phyloP scores from a whole-genome alignment of 768 basidiomycete species.

The Suillus clintonianus region DNA sequence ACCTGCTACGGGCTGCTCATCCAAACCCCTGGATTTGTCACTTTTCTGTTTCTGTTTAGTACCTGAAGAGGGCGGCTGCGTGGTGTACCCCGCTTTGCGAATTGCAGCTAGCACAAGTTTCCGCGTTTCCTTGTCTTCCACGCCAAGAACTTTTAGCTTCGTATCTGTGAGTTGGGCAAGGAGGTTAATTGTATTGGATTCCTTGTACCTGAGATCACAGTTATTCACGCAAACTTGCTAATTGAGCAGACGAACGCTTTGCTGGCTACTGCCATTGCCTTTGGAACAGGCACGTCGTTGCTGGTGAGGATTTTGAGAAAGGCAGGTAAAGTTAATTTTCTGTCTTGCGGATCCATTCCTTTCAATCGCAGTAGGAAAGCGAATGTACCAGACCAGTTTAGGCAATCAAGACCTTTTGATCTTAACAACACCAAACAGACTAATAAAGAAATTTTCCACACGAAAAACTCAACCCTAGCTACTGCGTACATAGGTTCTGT shows the following conservation, averaged over 20 bases:
- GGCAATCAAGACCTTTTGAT: conserved; percentile 37
- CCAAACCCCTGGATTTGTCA: neutral
- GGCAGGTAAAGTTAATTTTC: conserved; percentile 59
- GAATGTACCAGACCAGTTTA: too few relatives aligned
- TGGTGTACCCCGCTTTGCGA: conserved; percentile 62
- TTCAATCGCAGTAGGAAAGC: too few relatives aligned
- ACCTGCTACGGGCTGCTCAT: conserved; percentile 4
- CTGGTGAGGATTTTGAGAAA: conserved; percentile 68
- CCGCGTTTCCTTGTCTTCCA: conserved; percentile 67
- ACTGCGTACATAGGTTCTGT: neutral
- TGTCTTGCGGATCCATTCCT: conserved; percentile 16
- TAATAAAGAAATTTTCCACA: neutral
- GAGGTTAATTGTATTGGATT: conserved; percentile 59
- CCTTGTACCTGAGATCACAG: conserved; percentile 61
- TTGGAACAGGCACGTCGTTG: conserved; percentile 55
- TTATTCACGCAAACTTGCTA: conserved; percentile 10
- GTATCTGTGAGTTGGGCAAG: conserved; percentile 60
- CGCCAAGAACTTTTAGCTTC: conserved; percentile 57
- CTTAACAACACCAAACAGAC: conserved; percentile 12
- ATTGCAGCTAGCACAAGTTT: conserved; percentile 60
- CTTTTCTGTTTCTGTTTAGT: conserved; percentile 6
- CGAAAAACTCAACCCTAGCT: neutral
- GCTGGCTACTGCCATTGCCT: conserved; percentile 69
- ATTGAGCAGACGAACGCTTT: conserved; percentile 55
- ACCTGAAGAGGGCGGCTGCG: conserved; percentile 10